Evolutionary conservation across 148 eudicot species (phyloP).

Genomic region (Rhododendron ovatum): DNA sequence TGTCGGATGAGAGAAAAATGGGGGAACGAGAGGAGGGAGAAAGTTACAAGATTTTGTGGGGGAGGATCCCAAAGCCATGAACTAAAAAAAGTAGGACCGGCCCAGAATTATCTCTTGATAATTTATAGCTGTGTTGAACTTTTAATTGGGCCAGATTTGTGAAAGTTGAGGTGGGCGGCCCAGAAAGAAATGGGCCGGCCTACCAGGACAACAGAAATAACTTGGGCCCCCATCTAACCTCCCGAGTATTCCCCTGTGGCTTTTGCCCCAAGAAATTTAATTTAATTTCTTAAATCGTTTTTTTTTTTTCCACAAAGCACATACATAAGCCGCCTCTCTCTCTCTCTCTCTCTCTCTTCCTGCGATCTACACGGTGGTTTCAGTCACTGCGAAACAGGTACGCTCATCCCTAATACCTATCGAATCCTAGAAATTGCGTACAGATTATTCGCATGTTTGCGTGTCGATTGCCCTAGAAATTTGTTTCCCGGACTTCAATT

Average conservation of each 20-base stretch:
- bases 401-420: not conserved
- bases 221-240: not conserved
- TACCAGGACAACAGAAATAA: not conserved
- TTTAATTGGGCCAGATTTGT: not conserved
- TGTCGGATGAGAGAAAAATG: no score
- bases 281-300: not conserved
- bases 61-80: no score
- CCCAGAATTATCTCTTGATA: no score
- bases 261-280: not conserved
- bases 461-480: not conserved
- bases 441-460: not conserved
- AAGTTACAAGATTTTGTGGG: no score
- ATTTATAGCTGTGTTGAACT: not conserved
- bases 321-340: not conserved
- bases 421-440: not conserved
- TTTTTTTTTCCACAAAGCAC: no score
- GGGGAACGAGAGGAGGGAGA: no score
- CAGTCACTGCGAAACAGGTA: slow-evolving; percentile 2
- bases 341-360: no score
- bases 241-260: not conserved
- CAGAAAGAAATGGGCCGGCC: not conserved
- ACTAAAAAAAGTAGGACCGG: no score
- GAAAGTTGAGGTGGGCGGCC: not conserved
- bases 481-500: not conserved
- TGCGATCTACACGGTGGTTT: not conserved